Evolutionary conservation across 345 rosid species (phyloP), one percentile per base, ranked within the genome.

Genomic region (Carallia brachiata): DNA sequence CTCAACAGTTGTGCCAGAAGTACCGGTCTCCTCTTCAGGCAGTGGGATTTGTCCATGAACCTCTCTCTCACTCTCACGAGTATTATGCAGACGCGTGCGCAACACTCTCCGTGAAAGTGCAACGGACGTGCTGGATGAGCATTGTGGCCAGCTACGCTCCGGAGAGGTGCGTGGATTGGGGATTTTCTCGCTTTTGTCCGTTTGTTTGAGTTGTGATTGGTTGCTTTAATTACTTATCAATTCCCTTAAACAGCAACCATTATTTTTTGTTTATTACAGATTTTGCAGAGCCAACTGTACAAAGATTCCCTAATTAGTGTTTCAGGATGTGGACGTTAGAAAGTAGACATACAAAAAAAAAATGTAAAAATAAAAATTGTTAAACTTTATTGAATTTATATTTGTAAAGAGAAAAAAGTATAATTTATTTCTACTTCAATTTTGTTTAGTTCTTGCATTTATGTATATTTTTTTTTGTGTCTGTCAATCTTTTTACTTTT

Each of bases 1-100:
- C 80, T 63, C 74, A 67, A 80, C 84, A 70, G 78, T 78, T 77
- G 23, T 70, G 1, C 79, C 77, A 56, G 61, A 70, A 80, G 75
- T 34, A 37, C 73, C 61, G 30, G 73, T 17, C 76, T 73, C 67
- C 66, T 66, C 66, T 28, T 48, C 34, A 47, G 48, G 8, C 48
- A 28, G 66, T 53, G 48, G 62, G 72, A 72, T 72, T 57, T 70
- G 67, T 58, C 63, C 15, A 6, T 17, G 55, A 37, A 17, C 37
- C 40, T 40, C 58, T 17, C 79, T 73, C 75, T 65, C 79, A 8
- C 2, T 6, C 2, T 2, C 64, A 44, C 50, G 4, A 16, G 4
- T 44, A 16, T 44, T 44, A 44, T 16, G 17, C 5, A 30, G 15
- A 39, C 40, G 60, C 65, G 56, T 66, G 69, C 1, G 0, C 0